Conservation (phyloP, 306 rosid genomes). For the Casuarina cunninghamiana region DNA sequence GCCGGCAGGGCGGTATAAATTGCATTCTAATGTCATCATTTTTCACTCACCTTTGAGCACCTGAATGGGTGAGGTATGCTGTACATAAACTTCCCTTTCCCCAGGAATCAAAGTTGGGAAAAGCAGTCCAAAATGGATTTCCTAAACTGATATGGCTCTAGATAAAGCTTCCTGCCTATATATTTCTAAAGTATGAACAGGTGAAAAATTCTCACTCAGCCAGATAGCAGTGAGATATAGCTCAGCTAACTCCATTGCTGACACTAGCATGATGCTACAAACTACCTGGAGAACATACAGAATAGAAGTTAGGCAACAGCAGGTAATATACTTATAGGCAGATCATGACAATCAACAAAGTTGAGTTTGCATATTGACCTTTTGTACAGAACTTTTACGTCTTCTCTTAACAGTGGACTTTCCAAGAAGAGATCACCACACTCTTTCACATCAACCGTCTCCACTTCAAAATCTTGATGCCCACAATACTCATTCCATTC, state of each 20-base stretch:
- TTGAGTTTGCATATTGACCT: conserved; percentile 48
- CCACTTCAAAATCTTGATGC: conserved; percentile 50
- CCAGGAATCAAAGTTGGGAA: neutral
- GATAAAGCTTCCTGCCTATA: neutral
- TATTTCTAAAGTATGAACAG: neutral
- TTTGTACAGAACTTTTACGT: conserved; percentile 65
- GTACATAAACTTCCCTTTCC: neutral
- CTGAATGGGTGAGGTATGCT: neutral
- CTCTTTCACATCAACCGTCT: conserved; percentile 50
- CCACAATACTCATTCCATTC: conserved; percentile 91
- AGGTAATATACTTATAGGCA: neutral
- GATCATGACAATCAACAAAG: conserved; percentile 2
- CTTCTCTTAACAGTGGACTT: conserved; percentile 50
- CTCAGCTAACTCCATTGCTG: conserved; percentile 1
- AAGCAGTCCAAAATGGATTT: conserved; percentile 6
- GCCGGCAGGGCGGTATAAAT: no score
- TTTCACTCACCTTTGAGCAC: neutral
- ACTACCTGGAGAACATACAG: conserved; percentile 54
- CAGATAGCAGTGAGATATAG: neutral
- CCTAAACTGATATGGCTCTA: neutral
- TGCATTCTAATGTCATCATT: neutral
- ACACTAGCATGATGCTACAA: conserved; percentile 9
- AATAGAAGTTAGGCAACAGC: conserved; percentile 18
- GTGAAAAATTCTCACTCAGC: conserved; percentile 1
- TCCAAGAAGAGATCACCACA: conserved; percentile 75